These are phyloP conservation scores for Pichia sp. DNA, from an alignment of 1,139 yeast species.

Conservation along the genomic window DNA sequence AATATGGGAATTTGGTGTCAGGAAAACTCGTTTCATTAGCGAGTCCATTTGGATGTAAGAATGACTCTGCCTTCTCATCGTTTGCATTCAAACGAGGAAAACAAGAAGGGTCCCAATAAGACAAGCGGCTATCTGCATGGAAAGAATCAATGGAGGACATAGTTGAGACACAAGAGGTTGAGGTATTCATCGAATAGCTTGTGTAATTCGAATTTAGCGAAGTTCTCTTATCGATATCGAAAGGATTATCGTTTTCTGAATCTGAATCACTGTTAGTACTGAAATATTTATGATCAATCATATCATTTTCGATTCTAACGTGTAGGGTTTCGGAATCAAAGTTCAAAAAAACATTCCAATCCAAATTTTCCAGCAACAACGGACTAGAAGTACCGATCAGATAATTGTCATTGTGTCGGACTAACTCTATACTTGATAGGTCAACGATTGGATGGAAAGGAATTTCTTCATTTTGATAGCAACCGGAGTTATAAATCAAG, in stretches of 20 bases:
- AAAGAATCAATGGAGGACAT: conserved; percentile 15
- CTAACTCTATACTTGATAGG: conserved; percentile 45
- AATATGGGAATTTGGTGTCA: conserved; percentile 4
- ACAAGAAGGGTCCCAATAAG: conserved; percentile 22
- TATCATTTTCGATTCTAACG: conserved; percentile 3
- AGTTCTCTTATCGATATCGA: background rate
- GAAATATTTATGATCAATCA: conserved; percentile 10
- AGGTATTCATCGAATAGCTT: conserved; percentile 6
- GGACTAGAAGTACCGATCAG: conserved; percentile 57
- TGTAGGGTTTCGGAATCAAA: conserved; percentile 34
- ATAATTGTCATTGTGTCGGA: conserved; percentile 41
- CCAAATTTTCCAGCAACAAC: conserved; percentile 39
- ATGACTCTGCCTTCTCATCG: conserved; percentile 2
- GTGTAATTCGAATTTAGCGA: conserved; percentile 1
- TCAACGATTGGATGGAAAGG: conserved; percentile 50
- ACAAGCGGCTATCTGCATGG: conserved; percentile 9
- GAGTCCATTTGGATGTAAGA: background rate
- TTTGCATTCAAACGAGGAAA: conserved; percentile 20
- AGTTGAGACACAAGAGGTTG: conserved; percentile 8
- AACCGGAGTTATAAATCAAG: conserved; percentile 35
- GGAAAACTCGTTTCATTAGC: background rate
- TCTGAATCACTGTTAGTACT: background rate
- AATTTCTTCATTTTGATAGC: conserved; percentile 35
- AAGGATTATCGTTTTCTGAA: background rate
- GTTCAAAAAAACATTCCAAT: conserved; percentile 53